Percentiles rank a stretch among this genome's conserved stretches.
These are phyloP conservation scores for Podosphaera aphanis DNA, from an alignment of 2,329 filamentous ascomycete species.

Conservation along the genomic window DNA sequence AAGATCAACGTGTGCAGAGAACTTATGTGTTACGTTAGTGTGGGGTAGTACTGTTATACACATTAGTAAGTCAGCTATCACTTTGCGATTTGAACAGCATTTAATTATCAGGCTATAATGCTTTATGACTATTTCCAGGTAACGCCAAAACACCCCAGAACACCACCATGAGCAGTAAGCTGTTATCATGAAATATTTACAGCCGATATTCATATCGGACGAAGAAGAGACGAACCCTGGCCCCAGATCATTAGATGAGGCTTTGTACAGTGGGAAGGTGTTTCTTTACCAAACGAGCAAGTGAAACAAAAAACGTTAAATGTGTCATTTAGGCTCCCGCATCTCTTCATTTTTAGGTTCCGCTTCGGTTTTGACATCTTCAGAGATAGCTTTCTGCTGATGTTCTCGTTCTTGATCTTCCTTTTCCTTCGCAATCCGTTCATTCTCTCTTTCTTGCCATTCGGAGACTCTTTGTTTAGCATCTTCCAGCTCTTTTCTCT, in stretches of 20 bases:
- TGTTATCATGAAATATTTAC: background rate
- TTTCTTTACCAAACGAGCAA: background rate
- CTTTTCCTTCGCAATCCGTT: background rate
- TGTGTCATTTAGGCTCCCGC: background rate
- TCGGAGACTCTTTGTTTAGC: constrained; percentile 1
- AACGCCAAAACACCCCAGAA: background rate
- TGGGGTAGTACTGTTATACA: too few relatives aligned
- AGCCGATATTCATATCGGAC: background rate
- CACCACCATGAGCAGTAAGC: background rate
- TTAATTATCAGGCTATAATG: background rate
- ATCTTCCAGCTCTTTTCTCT: background rate
- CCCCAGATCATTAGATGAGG: background rate
- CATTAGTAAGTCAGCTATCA: too few relatives aligned
- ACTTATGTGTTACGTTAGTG: too few relatives aligned
- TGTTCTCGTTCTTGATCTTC: background rate
- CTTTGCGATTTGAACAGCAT: background rate
- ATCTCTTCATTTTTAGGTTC: background rate
- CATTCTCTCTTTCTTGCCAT: background rate
- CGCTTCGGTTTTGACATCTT: background rate
- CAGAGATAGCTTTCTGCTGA: background rate
- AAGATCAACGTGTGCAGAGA: too few relatives aligned
- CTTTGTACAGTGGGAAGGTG: background rate
- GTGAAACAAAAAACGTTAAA: background rate
- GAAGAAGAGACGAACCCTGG: background rate
- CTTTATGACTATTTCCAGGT: background rate